A percentile compares a stretch with the other conserved stretches of the same genome.
Conservation (phyloP, 1,139 yeast genomes). For the Sugiyamaella castrensis region DNA sequence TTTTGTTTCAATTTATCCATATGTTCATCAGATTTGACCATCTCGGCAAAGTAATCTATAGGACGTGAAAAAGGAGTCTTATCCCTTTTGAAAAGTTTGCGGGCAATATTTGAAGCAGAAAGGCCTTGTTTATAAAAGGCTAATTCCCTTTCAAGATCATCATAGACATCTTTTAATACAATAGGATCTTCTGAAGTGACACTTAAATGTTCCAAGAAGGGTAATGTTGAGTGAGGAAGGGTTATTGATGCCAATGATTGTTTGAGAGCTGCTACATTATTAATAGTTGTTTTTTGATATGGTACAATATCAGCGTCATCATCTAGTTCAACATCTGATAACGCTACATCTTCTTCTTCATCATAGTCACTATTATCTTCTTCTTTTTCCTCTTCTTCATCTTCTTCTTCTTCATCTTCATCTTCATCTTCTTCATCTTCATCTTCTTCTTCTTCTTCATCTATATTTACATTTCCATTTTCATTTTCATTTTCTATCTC, state of each 20-base stretch:
- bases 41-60: constrained; percentile 93
- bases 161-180: constrained; percentile 82
- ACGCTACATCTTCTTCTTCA: constrained; percentile 50
- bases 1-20: constrained; percentile 90
- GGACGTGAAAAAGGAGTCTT: constrained; percentile 92
- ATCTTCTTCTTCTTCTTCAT: constrained; percentile 28
- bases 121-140: constrained; percentile 91
- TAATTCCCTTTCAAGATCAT: constrained; percentile 85
- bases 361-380: constrained; percentile 43
- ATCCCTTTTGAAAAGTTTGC: constrained; percentile 58
- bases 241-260: constrained; percentile 35
- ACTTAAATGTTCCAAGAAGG: constrained; percentile 82
- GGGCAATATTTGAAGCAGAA: constrained; percentile 74
- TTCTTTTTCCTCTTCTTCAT: constrained; percentile 32
- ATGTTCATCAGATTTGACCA: constrained; percentile 97
- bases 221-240: constrained; percentile 46
- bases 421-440: constrained; percentile 28
- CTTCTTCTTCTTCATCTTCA: constrained; percentile 26
- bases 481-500: constrained; percentile 29
- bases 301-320: constrained; percentile 90
- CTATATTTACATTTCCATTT: constrained; percentile 28
- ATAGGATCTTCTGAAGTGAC: constrained; percentile 59
- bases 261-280: constrained; percentile 41
- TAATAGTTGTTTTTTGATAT: constrained; percentile 73
- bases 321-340: constrained; percentile 71